phyloP scores from a whole-genome alignment of 2,329 filamentous ascomycete genomes.

The Botrytis paeoniae region DNA sequence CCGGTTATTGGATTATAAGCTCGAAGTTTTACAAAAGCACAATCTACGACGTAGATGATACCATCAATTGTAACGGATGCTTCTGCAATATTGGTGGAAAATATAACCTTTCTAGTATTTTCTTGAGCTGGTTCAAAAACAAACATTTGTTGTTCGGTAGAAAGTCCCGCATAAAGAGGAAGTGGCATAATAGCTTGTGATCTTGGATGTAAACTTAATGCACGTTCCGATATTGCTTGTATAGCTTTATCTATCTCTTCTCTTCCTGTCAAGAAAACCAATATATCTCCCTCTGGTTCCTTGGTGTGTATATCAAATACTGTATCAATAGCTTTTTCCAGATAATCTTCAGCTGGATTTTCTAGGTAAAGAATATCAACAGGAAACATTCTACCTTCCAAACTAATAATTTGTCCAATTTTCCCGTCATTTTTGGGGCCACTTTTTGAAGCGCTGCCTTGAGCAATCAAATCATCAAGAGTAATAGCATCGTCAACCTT shows the following conservation, averaged over 20 bases:
- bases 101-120: constrained; percentile 84
- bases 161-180: constrained; percentile 84
- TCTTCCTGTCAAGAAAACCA: constrained; percentile 87
- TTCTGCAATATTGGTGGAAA: constrained; percentile 95
- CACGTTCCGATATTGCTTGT: constrained; percentile 73
- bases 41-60: constrained; percentile 87
- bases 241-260: constrained; percentile 87
- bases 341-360: constrained; percentile 76
- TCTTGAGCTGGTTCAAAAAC: constrained; percentile 83
- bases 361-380: constrained; percentile 84
- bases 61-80: constrained; percentile 93
- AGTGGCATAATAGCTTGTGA: constrained; percentile 63
- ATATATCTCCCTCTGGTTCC: constrained; percentile 79
- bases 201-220: constrained; percentile 58
- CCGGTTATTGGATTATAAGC: constrained; percentile 81
- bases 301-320: constrained; percentile 83
- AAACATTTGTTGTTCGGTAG: constrained; percentile 90
- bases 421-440: constrained; percentile 37
- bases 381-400: constrained; percentile 85
- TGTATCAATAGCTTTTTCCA: constrained; percentile 77
- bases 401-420: constrained; percentile 67
- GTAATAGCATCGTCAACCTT: constrained; percentile 41
- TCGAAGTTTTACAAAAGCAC: constrained; percentile 85
- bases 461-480: constrained; percentile 34
- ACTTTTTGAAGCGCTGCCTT: constrained; percentile 29